Conservation (phyloP, 805 yeast genomes). For the Candida hispaniensis region DNA sequence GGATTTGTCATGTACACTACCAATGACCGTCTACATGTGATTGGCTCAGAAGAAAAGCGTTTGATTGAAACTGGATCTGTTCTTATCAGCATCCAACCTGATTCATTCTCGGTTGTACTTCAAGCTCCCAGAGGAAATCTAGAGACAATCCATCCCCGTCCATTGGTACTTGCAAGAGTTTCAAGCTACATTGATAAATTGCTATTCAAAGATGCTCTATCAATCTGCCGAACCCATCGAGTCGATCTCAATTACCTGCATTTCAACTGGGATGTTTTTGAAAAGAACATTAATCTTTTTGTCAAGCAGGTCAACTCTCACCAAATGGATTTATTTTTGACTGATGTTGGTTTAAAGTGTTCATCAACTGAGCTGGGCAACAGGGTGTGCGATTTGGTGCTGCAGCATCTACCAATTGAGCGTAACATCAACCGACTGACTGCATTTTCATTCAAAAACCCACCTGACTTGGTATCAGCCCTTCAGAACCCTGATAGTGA, state of each 20-base stretch:
- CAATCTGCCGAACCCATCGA: constrained; percentile 80
- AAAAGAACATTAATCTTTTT: constrained; percentile 51
- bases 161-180: constrained; percentile 78
- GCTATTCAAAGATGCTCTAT: constrained; percentile 63
- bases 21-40: constrained; percentile 75
- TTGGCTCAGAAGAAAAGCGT: constrained; percentile 84
- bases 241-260: constrained; percentile 81
- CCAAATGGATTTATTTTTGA: constrained; percentile 74
- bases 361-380: constrained; percentile 45
- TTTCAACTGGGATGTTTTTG: constrained; percentile 63
- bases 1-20: constrained; percentile 73
- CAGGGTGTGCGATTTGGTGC: constrained; percentile 60
- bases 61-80: constrained; percentile 85
- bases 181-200: constrained; percentile 51
- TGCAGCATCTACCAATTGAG: constrained; percentile 41
- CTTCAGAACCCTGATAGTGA: constrained; percentile 48
- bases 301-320: constrained; percentile 62
- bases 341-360: constrained; percentile 28
- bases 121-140: constrained; percentile 96
- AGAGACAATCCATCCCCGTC: constrained; percentile 88
- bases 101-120: constrained; percentile 67
- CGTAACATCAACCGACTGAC: constrained; percentile 68
- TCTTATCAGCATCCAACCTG: constrained; percentile 71
- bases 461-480: constrained; percentile 75
- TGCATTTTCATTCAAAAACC: constrained; percentile 84